A percentile compares a stretch with the other conserved stretches of the same genome.
Evolutionary conservation across 2,329 filamentous ascomycete species (phyloP).

Genomic region (Diplodia mutila): DNA sequence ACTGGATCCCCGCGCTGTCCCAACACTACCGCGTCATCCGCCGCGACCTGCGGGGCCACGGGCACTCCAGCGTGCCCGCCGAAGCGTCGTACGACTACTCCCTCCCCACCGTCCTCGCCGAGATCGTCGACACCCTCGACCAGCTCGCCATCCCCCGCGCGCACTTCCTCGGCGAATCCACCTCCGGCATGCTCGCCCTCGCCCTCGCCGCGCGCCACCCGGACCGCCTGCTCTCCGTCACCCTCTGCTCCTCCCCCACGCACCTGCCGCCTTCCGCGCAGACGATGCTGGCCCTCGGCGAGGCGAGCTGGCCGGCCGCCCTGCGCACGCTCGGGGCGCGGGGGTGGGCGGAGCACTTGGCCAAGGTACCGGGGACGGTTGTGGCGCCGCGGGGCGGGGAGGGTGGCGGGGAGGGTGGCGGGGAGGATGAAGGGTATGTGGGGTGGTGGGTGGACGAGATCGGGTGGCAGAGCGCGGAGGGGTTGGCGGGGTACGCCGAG

Average conservation of each 20-base stretch:
- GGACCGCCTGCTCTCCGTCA: slow-evolving; percentile 36
- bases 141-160: slow-evolving; percentile 37
- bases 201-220: slow-evolving; percentile 40
- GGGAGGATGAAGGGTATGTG: slow-evolving; percentile 34
- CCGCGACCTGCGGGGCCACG: slow-evolving; percentile 42
- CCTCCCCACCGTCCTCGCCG: slow-evolving; percentile 36
- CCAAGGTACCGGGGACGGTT: slow-evolving; percentile 30
- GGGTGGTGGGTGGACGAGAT: slow-evolving; percentile 41
- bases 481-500: slow-evolving; percentile 41
- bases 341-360: slow-evolving; percentile 39
- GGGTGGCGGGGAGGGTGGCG: no score
- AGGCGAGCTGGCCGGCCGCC: slow-evolving; percentile 36
- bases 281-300: slow-evolving; percentile 38
- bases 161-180: slow-evolving; percentile 43
- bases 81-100: slow-evolving; percentile 30
- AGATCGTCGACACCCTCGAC: slow-evolving; percentile 42
- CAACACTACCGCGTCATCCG: slow-evolving; percentile 39
- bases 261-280: slow-evolving; percentile 36
- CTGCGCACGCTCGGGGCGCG: slow-evolving; percentile 38
- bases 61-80: slow-evolving; percentile 35
- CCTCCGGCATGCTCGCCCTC: slow-evolving; percentile 41
- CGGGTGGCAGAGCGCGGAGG: slow-evolving; percentile 35
- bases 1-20: slow-evolving; percentile 42
- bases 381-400: not conserved
- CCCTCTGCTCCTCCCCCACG: slow-evolving; percentile 39